Conservation (phyloP, 371 early-diverging fungal genomes). For the Mucor plumbeus region DNA sequence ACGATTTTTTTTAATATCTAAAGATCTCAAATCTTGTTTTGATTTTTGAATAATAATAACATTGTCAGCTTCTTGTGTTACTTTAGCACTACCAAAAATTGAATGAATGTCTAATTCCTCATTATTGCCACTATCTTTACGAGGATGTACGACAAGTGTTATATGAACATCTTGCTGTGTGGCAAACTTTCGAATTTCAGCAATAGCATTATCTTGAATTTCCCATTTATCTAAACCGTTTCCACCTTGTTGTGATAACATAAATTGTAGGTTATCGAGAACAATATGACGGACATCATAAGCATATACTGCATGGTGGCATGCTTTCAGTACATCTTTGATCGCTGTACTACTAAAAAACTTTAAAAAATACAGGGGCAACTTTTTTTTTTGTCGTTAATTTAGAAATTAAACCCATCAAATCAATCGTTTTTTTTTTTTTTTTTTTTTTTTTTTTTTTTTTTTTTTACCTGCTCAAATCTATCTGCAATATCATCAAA, state of each 20-base stretch:
- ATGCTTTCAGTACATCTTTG: constrained; percentile 69
- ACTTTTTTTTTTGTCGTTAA: constrained; percentile 28
- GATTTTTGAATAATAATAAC: constrained; percentile 72
- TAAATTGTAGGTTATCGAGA: constrained; percentile 82
- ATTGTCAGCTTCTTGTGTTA: constrained; percentile 86
- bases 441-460: neutral
- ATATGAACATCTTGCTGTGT: constrained; percentile 79
- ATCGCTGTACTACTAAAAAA: constrained; percentile 79
- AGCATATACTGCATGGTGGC: constrained; percentile 74
- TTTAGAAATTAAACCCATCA: neutral
- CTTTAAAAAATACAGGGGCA: constrained; percentile 79
- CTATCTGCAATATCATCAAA: constrained; percentile 61
- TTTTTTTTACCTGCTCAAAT: constrained; percentile 64
- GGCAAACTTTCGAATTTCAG: constrained; percentile 71
- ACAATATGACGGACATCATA: constrained; percentile 78
- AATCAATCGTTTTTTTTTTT: neutral
- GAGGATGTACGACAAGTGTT: constrained; percentile 78
- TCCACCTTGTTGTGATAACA: constrained; percentile 74
- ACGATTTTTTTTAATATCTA: constrained; percentile 78
- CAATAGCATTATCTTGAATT: constrained; percentile 73
- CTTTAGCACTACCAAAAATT: constrained; percentile 81
- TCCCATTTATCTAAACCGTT: constrained; percentile 72
- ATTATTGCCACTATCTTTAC: constrained; percentile 57
- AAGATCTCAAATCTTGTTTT: constrained; percentile 36
- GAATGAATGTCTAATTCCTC: constrained; percentile 71